Conservation (phyloP, 176 grass and related monocot species). For the Alopecurus myosuroides region DNA sequence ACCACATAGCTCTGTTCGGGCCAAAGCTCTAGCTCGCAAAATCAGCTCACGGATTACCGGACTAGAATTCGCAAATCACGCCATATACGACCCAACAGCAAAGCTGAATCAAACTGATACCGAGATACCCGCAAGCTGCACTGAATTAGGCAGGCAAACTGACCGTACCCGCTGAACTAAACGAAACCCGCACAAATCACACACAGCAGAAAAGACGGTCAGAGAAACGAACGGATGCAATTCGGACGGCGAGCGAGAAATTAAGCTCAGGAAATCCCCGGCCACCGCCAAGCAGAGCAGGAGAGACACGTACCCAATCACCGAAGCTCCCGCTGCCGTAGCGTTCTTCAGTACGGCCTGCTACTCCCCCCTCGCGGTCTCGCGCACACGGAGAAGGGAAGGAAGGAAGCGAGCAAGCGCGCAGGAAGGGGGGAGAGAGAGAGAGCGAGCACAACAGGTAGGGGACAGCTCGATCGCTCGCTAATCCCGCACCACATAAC, state of each 20-base stretch:
- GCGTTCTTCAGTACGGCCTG: background rate
- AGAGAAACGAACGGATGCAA: background rate
- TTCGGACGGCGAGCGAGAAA: background rate
- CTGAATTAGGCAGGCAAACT: background rate
- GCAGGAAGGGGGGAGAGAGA: background rate
- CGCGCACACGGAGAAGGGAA: background rate
- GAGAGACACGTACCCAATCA: constrained; percentile 23
- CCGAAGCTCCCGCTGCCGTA: background rate
- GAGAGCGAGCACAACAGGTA: constrained; percentile 28
- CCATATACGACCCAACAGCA: background rate
- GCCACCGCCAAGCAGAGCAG: background rate
- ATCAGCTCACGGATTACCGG: background rate
- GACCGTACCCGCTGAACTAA: background rate
- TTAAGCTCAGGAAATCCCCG: background rate
- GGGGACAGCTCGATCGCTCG: constrained; percentile 55
- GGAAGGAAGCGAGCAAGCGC: constrained; percentile 1
- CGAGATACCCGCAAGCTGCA: background rate
- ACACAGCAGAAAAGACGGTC: background rate
- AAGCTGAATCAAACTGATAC: background rate
- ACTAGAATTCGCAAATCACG: background rate
- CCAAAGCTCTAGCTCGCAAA: background rate
- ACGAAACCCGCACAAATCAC: background rate
- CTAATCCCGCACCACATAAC: constrained; percentile 48
- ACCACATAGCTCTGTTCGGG: background rate
- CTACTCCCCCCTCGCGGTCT: background rate